Evolutionary conservation across 768 basidiomycete species (phyloP), one percentile per base, ranked within the genome.

Genomic region (Coprinellus micaceus): DNA sequence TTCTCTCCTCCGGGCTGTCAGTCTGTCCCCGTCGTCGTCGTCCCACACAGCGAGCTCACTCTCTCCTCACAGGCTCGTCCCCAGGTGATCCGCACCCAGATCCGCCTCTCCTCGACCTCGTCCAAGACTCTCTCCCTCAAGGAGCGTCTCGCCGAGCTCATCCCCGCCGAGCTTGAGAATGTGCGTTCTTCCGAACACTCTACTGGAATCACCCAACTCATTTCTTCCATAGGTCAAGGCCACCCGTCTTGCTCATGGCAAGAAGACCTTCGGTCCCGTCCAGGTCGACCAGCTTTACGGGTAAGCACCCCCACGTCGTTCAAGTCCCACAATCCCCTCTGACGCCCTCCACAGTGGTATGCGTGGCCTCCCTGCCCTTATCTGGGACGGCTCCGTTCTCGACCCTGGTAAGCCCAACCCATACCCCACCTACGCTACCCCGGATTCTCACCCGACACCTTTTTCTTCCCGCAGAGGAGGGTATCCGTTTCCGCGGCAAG

Each of bases 381-480:
- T 98, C 64, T 98, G 96, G 96, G 96, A 98, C 61, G 96, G 91
- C 58, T 98, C 96, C 54, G 96, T 98, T 58, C 86, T 98, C 60
- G 96, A 98, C 69, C 84, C 96, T 53, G 88, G 91, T 88, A 52
- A 56, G 82, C 71, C 13, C 44, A 13, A n/a, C n/a, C n/a, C n/a
- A n/a, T n/a, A n/a, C n/a, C n/a, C n/a, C n/a, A n/a, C n/a, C 11
- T 33, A 43, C 47, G 29, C 43, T 58, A 37, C 37, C 9, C 49
- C 6, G 33, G 12, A 22, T 33, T 29, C 17, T 55, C 48, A 46
- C n/a, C 41, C 60, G 52, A 57, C 56, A 60, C 54, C 10, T 15
- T 43, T 33, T 22, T 49, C 59, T 13, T 6, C 33, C 13, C 13
- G 7, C 63, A 90, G 91, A 95, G 68, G 94, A 97, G 79, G 96